Evolutionary conservation across 2,329 filamentous ascomycete species (phyloP).

Genomic region (Xylariaceae sp.): DNA sequence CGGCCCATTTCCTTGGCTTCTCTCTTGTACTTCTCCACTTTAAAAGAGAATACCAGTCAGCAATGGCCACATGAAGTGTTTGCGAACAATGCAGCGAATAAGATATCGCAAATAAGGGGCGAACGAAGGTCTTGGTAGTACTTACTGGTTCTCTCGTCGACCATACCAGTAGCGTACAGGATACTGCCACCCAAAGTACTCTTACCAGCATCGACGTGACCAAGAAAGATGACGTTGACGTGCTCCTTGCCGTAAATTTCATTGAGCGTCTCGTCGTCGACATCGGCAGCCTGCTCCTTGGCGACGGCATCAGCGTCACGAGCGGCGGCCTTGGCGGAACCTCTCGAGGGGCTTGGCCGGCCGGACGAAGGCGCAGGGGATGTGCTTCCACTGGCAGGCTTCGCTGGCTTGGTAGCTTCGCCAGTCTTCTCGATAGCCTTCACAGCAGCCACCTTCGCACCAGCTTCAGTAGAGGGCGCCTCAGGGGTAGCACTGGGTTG

Average conservation of each 20-base stretch:
- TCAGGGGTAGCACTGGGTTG: constrained; percentile 30
- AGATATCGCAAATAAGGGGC: too few relatives aligned
- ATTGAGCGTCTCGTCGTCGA: constrained; percentile 68
- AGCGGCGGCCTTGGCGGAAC: constrained; percentile 43
- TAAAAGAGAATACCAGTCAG: neutral
- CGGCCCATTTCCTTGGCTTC: constrained; percentile 94
- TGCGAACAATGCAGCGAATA: too few relatives aligned
- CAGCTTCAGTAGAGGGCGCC: constrained; percentile 42
- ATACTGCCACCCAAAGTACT: constrained; percentile 93
- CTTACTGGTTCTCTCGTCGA: constrained; percentile 78
- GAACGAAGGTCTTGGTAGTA: neutral
- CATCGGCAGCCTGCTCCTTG: constrained; percentile 73
- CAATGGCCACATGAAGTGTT: neutral
- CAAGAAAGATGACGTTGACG: constrained; percentile 95
- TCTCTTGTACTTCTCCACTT: constrained; percentile 89
- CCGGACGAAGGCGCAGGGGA: constrained; percentile 81
- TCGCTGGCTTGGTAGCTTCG: constrained; percentile 48
- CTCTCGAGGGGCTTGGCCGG: constrained; percentile 70
- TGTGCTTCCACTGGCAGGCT: constrained; percentile 60
- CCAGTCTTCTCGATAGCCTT: constrained; percentile 93
- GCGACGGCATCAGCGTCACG: constrained; percentile 78
- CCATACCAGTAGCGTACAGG: constrained; percentile 92
- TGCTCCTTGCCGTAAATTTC: constrained; percentile 94
- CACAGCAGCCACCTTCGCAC: constrained; percentile 75
- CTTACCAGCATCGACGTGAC: constrained; percentile 97